Evolutionary conservation across 805 yeast species (phyloP).

Genomic region (Saccharomyces jurei): DNA sequence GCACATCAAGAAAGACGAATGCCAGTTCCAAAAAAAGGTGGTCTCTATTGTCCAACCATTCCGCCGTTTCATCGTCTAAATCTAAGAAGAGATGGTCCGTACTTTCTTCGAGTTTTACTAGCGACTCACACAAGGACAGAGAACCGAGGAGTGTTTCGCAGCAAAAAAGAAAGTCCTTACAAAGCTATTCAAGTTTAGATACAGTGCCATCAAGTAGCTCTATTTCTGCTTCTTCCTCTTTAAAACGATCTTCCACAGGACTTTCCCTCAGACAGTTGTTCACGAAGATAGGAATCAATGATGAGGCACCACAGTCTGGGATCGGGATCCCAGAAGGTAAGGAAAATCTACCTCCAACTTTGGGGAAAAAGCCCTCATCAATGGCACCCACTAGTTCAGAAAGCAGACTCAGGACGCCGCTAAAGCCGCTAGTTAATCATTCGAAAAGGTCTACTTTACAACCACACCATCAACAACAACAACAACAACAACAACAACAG

Average conservation of each 20-base stretch:
- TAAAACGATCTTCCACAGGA: conserved; percentile 27
- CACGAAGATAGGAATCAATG: conserved; percentile 20
- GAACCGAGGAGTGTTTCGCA: background rate
- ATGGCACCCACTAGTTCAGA: background rate
- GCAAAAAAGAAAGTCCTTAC: background rate
- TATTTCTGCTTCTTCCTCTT: conserved; percentile 7
- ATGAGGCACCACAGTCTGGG: conserved; percentile 7
- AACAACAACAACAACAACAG: background rate
- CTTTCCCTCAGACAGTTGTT: conserved; percentile 27
- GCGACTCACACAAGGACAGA: conserved; percentile 5
- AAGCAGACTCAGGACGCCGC: background rate
- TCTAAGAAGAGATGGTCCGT: conserved; percentile 29
- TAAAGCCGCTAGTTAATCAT: background rate
- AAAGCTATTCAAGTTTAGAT: background rate
- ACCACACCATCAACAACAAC: background rate
- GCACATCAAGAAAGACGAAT: background rate
- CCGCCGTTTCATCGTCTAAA: conserved; percentile 17
- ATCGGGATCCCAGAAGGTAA: background rate
- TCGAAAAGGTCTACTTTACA: background rate
- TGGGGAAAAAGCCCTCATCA: background rate
- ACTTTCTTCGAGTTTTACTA: conserved; percentile 16
- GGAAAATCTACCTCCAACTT: background rate
- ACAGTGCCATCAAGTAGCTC: background rate
- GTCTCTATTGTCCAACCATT: conserved; percentile 27
- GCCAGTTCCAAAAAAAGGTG: conserved; percentile 20